Evolutionary conservation across 805 yeast genomes (phyloP).

Genomic region (Blastobotrys parvus): DNA sequence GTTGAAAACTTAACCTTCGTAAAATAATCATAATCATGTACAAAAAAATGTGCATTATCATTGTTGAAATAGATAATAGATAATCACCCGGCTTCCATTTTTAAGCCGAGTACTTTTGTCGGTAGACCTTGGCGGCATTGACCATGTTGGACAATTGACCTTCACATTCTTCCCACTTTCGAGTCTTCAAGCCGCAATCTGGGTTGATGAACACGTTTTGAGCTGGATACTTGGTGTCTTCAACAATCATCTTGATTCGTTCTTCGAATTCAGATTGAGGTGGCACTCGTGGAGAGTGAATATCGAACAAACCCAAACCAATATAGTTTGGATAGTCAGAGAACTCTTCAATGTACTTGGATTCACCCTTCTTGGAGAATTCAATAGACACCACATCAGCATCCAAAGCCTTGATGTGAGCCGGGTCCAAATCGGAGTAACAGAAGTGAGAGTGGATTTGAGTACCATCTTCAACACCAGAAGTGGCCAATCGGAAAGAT

Average conservation of each 20-base stretch:
- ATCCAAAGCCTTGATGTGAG: conserved; percentile 98
- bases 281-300: conserved; percentile 99
- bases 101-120: conserved; percentile 40
- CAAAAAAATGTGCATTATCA: no score
- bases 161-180: conserved; percentile 98
- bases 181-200: conserved; percentile 99
- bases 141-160: conserved; percentile 97
- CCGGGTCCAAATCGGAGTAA: conserved; percentile 99
- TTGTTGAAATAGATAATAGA: no score
- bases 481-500: conserved; percentile 98
- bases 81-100: no score
- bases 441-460: conserved; percentile 99
- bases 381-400: conserved; percentile 99
- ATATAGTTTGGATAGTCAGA: conserved; percentile 98
- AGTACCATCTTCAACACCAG: conserved; percentile 90
- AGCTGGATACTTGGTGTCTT: no score
- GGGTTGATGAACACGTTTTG: conserved; percentile 99
- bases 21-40: no score
- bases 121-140: conserved; percentile 95
- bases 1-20: no score
- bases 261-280: conserved; percentile 92
- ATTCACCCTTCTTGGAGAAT: conserved; percentile 99
- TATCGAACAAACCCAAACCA: conserved; percentile 98
- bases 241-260: conserved; percentile 86
- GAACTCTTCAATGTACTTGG: conserved; percentile 96